Evolutionary conservation across 78 protist genomes (phyloP), one percentile per base, ranked within the genome.

Genomic region (Polysphondylium violaceum): DNA sequence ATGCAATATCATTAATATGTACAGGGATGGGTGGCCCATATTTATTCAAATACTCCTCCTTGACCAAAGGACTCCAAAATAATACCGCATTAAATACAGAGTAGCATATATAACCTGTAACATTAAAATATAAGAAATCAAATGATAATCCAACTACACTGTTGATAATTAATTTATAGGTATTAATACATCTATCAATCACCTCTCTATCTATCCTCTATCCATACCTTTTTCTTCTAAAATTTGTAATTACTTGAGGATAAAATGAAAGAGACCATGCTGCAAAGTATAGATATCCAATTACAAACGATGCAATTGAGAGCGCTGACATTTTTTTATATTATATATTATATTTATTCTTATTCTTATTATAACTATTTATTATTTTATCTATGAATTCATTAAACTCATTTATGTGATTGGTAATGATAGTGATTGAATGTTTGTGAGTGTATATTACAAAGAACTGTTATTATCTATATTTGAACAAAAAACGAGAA

Each of bases 251-350:
- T 11, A 94, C 86, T 73, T 97, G 99, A 11, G 98, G 98, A 64
- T 93, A 96, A 93, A 97, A 97, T 31, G 96, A 88, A 0, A 96
- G 43, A 0, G 83, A 33, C 99, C 99, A 97, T 16, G 94, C 87
- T 16, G 77, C 92, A 69, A 96, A 95, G 81, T 95, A 97, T 8
- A 68, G 43, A 97, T 97, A 96, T 0, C 99, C 99, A 9, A 74
- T 23, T 16, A 87, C 55, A 38, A 35, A 9, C 1, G 87, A 33
- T 8, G 61, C 17, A 2, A 71, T 67, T 25, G 89, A 27, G 16
- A 81, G 9, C 17, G 89, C 65, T n/a, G 74, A 9, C 81, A 74
- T 73, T n/a, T n/a, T n/a, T n/a, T n/a, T n/a, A n/a, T n/a, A n/a
- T n/a, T n/a, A n/a, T n/a, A n/a, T n/a, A n/a, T n/a, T n/a, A n/a